These are phyloP conservation scores for Fallopia convolvulus DNA, from an alignment of 148 eudicot genomes.

Conservation along the genomic window DNA sequence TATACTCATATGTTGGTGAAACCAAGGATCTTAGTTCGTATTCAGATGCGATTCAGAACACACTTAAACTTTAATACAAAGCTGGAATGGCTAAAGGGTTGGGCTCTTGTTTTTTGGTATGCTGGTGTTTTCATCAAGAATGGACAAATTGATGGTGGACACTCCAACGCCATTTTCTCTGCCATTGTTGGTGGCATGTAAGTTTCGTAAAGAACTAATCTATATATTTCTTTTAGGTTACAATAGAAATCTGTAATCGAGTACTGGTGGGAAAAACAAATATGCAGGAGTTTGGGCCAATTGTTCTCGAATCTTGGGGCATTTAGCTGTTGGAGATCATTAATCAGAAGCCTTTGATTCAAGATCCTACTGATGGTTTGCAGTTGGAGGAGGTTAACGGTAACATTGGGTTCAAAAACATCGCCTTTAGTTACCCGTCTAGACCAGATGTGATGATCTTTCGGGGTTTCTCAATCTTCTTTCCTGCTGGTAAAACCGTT, in stretches of 20 bases:
- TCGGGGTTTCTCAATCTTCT: conserved; percentile 79
- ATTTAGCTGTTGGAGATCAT: conserved; percentile 97
- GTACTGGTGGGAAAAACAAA: background rate
- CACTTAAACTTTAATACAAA: conserved; percentile 88
- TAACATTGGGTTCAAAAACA: conserved; percentile 84
- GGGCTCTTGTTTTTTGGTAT: conserved; percentile 99
- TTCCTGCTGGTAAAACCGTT: conserved; percentile 96
- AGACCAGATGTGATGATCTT: conserved; percentile 94
- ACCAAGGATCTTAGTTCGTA: conserved; percentile 74
- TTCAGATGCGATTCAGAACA: conserved; percentile 93
- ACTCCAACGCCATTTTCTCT: conserved; percentile 95
- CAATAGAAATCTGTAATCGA: background rate
- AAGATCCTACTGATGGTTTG: conserved; percentile 63
- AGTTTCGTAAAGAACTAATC: conserved; percentile 18
- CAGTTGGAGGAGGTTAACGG: conserved; percentile 72
- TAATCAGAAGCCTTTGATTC: conserved; percentile 80
- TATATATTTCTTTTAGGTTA: background rate
- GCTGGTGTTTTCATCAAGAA: conserved; percentile 97
- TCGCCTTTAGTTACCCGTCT: conserved; percentile 90
- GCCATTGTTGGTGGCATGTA: conserved; percentile 99
- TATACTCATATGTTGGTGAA: conserved; percentile 95
- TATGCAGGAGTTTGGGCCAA: conserved; percentile 94
- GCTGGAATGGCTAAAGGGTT: conserved; percentile 99
- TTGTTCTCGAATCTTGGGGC: conserved; percentile 98
- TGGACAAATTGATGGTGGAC: conserved; percentile 97